These are phyloP conservation scores for Phlegmacium glaucopus DNA, from an alignment of 768 basidiomycete genomes.

Conservation along the genomic window DNA sequence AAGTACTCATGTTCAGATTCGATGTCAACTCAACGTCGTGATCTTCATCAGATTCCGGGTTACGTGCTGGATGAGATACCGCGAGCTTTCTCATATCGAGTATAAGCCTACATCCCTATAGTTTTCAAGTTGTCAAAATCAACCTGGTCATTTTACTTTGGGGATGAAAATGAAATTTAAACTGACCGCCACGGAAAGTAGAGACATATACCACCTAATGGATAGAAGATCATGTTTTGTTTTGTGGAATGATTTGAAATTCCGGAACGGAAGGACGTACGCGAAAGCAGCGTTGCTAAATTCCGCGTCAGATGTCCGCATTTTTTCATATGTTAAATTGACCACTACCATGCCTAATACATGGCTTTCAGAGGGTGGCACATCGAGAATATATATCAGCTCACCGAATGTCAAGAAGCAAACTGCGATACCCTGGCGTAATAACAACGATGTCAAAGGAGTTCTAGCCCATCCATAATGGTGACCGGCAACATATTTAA, in stretches of 20 bases:
- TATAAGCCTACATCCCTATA: constrained; percentile 6
- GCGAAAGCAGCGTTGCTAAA: constrained; percentile 11
- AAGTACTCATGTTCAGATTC: no score
- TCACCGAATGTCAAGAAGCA: no score
- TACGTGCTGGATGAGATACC: background rate
- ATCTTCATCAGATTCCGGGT: background rate
- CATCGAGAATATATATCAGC: background rate
- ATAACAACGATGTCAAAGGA: constrained; percentile 5
- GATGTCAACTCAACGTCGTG: background rate
- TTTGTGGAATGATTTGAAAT: no score
- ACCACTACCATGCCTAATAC: constrained; percentile 7
- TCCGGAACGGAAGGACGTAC: constrained; percentile 3
- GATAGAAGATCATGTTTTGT: no score
- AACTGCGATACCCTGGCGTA: constrained; percentile 5
- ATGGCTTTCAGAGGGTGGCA: background rate
- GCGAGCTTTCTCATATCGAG: constrained; percentile 6
- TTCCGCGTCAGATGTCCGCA: background rate
- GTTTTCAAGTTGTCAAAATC: no score
- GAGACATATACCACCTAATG: constrained; percentile 12
- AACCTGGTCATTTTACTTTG: no score
- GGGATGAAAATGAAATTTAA: background rate
- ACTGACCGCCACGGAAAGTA: constrained; percentile 9
- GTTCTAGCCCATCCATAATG: constrained; percentile 5
- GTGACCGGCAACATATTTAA: background rate
- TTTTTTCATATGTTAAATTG: constrained; percentile 8